phyloP scores from a whole-genome alignment of 345 rosid genomes.

The Salix koriyanagi region DNA sequence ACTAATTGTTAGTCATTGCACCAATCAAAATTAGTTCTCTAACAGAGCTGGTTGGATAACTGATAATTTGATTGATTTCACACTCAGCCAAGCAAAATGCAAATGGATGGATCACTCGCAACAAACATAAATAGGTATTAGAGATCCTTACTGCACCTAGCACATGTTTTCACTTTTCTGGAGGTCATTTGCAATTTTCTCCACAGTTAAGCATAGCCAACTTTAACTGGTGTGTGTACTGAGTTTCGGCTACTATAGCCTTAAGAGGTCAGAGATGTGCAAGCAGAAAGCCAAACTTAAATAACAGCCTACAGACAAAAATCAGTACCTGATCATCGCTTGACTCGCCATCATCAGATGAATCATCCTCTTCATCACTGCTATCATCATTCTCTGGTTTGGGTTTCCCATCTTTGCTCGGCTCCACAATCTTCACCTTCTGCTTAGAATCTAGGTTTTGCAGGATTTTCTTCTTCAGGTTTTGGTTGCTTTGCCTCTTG shows the following conservation, averaged over 20 bases:
- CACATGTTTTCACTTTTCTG: background rate
- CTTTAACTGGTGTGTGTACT: background rate
- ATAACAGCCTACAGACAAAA: background rate
- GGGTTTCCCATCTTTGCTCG: constrained; percentile 29
- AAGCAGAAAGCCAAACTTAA: background rate
- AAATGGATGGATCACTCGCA: background rate
- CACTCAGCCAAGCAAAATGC: background rate
- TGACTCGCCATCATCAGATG: constrained; percentile 37
- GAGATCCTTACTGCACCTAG: too few relatives aligned
- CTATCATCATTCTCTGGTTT: constrained; percentile 22
- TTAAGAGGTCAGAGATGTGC: background rate
- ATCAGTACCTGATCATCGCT: constrained; percentile 39
- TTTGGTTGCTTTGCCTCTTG: constrained; percentile 9
- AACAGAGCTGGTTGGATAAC: too few relatives aligned
- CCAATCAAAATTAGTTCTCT: too few relatives aligned
- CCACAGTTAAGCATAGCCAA: background rate
- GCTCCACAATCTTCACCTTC: constrained; percentile 44
- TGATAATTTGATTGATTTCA: too few relatives aligned
- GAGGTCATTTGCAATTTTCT: background rate
- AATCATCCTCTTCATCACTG: constrained; percentile 26
- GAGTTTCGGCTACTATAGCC: background rate
- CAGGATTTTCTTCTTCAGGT: constrained; percentile 9
- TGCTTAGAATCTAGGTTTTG: constrained; percentile 26
- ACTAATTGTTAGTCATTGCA: too few relatives aligned
- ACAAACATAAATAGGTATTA: too few relatives aligned